Conservation (phyloP, 164 flowering plant genomes). For the Cinnamomum micranthum region DNA sequence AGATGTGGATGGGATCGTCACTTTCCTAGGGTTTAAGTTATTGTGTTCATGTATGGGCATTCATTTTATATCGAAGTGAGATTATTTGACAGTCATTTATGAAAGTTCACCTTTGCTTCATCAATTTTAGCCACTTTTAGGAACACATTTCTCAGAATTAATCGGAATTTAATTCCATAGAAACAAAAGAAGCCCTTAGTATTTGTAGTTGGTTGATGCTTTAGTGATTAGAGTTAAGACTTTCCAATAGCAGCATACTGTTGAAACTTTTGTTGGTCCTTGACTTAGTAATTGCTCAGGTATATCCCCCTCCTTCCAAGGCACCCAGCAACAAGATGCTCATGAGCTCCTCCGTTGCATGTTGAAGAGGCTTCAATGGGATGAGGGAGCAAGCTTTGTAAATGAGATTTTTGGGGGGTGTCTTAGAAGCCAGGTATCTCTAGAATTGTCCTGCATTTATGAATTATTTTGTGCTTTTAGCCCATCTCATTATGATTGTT, state of each 20-base stretch:
- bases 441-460: not conserved
- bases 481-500: not conserved
- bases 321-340: conserved; percentile 90
- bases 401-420: conserved; percentile 78
- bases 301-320: conserved; percentile 48
- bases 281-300: conserved; percentile 42
- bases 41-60: no score
- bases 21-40: no score
- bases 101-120: no score
- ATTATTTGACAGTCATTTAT: no score
- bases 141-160: no score
- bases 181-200: no score
- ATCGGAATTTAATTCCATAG: no score
- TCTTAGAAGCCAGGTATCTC: conserved; percentile 68
- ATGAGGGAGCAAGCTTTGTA: conserved; percentile 40
- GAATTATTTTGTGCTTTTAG: not conserved
- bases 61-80: no score
- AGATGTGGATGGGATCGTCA: no score
- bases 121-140: no score
- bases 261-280: conserved; percentile 18
- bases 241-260: not conserved
- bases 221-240: no score
- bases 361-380: conserved; percentile 54
- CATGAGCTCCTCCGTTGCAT: conserved; percentile 86
- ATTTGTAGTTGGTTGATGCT: no score